These are phyloP conservation scores for Kuraishia ogatae DNA, from an alignment of 805 yeast genomes.

Conservation along the genomic window DNA sequence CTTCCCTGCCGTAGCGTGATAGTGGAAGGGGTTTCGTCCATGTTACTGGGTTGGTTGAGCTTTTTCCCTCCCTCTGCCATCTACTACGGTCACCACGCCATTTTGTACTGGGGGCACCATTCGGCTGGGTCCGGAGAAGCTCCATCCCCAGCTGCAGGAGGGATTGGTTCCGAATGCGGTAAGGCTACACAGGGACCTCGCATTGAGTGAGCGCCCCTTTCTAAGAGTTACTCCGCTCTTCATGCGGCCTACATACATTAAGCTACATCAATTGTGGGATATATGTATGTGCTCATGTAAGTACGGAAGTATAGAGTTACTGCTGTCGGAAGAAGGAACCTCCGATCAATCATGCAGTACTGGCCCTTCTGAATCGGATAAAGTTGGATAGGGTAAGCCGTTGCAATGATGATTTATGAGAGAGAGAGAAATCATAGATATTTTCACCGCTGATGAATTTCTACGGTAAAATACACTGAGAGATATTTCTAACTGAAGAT, in stretches of 20 bases:
- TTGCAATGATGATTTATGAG: background rate
- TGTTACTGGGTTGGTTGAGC: background rate
- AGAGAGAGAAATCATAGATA: background rate
- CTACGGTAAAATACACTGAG: too few relatives aligned
- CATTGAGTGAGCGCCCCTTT: background rate
- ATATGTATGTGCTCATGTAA: background rate
- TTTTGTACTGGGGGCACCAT: background rate
- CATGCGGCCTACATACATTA: background rate
- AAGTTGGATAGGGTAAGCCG: background rate
- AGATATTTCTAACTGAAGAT: too few relatives aligned
- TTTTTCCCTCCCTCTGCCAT: background rate
- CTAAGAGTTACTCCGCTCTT: background rate
- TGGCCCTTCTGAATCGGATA: background rate
- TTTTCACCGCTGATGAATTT: too few relatives aligned
- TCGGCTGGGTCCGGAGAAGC: background rate
- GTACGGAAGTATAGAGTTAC: background rate
- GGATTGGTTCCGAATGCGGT: background rate
- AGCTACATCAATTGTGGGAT: background rate
- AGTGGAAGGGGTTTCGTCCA: background rate
- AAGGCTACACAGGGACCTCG: background rate
- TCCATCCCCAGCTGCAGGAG: background rate
- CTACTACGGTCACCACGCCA: background rate
- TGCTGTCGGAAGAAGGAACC: background rate
- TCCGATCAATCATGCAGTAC: background rate
- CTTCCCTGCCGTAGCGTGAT: background rate